Percentiles rank a stretch among this genome's conserved stretches.
These are phyloP conservation scores for Spathaspora sp. DNA, from an alignment of 805 yeast species.

Conservation along the genomic window DNA sequence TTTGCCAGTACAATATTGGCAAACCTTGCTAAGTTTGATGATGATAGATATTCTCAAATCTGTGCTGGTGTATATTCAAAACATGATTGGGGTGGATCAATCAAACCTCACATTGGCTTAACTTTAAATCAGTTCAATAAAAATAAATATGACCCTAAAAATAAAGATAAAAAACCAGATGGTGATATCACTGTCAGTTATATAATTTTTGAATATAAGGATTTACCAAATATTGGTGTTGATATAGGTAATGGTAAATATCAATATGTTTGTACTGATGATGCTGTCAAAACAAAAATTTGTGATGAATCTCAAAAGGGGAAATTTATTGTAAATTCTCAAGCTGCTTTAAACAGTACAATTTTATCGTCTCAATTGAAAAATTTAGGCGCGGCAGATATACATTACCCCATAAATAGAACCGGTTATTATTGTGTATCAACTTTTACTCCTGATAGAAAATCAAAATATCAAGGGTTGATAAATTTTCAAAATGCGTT, in stretches of 20 bases:
- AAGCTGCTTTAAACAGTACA: slow-evolving; percentile 43
- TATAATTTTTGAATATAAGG: slow-evolving; percentile 81
- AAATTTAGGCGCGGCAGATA: slow-evolving; percentile 55
- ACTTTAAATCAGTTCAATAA: slow-evolving; percentile 24
- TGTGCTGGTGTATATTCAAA: slow-evolving; percentile 91
- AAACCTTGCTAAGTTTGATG: slow-evolving; percentile 47
- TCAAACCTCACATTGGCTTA: slow-evolving; percentile 39
- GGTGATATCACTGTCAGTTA: slow-evolving; percentile 53
- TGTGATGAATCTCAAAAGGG: slow-evolving; percentile 59
- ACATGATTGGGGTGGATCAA: slow-evolving; percentile 81
- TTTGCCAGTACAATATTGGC: slow-evolving; percentile 18
- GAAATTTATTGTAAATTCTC: slow-evolving; percentile 54
- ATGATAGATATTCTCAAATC: slow-evolving; percentile 50
- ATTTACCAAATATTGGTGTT: slow-evolving; percentile 65
- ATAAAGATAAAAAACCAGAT: slow-evolving; percentile 21
- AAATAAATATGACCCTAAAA: slow-evolving; percentile 23
- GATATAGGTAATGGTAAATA: slow-evolving; percentile 35
- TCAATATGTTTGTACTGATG: slow-evolving; percentile 69
- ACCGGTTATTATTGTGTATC: slow-evolving; percentile 95
- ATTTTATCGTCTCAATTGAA: slow-evolving; percentile 56
- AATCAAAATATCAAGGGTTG: slow-evolving; percentile 53
- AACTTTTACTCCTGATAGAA: slow-evolving; percentile 47
- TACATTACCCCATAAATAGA: slow-evolving; percentile 59
- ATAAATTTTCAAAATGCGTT: slow-evolving; percentile 88
- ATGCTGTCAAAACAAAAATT: slow-evolving; percentile 47